A percentile compares a stretch with the other conserved stretches of the same genome.
Evolutionary conservation across 169 alveolate genomes (phyloP).

Genomic region (Plasmodium coatneyi): DNA sequence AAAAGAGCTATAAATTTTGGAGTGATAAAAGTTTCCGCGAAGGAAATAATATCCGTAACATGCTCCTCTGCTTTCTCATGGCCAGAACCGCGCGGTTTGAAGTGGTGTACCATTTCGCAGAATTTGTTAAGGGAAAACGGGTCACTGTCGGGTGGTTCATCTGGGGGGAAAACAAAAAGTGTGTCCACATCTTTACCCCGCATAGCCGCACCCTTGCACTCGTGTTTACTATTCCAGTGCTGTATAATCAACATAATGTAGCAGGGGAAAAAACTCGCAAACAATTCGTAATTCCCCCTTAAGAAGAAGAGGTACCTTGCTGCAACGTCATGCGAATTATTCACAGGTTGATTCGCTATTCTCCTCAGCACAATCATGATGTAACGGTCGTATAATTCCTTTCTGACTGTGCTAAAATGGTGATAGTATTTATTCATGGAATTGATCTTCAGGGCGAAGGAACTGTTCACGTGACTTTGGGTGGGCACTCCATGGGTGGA

Average conservation of each 20-base stretch:
- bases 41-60: slow-evolving; percentile 22
- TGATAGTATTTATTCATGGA: slow-evolving; percentile 69
- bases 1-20: slow-evolving; percentile 74
- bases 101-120: slow-evolving; percentile 19
- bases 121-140: slow-evolving; percentile 32
- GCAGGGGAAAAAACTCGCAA: slow-evolving; percentile 55
- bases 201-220: background rate
- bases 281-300: slow-evolving; percentile 56
- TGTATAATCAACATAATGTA: slow-evolving; percentile 50
- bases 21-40: slow-evolving; percentile 65
- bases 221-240: slow-evolving; percentile 27
- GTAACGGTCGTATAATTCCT: slow-evolving; percentile 68
- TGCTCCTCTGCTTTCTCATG: slow-evolving; percentile 30
- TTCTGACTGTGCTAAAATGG: slow-evolving; percentile 53
- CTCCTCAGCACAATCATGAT: slow-evolving; percentile 63
- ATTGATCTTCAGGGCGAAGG: slow-evolving; percentile 40
- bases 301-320: slow-evolving; percentile 46
- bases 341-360: slow-evolving; percentile 26
- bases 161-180: background rate
- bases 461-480: background rate
- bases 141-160: background rate
- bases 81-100: background rate
- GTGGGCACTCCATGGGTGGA: background rate
- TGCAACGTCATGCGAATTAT: background rate
- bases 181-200: background rate